Evolutionary conservation across 345 rosid genomes (phyloP).

Genomic region (Populus simonii): DNA sequence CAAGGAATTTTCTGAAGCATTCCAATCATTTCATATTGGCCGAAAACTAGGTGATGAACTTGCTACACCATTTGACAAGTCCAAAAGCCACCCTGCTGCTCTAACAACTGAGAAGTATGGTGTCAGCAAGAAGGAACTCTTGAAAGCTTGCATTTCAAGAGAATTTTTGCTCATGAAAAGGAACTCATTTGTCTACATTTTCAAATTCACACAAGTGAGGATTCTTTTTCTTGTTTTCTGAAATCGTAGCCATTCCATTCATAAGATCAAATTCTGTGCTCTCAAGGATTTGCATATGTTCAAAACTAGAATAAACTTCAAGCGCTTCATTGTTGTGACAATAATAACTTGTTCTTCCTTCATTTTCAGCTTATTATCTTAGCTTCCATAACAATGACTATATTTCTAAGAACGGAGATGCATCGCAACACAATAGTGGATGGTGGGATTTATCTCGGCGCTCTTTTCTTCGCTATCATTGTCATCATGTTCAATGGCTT

Average conservation of each 20-base stretch:
- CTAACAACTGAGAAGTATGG: conserved; percentile 65
- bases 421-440: conserved; percentile 50
- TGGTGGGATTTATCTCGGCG: conserved; percentile 68
- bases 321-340: neutral
- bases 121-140: conserved; percentile 51
- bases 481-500: conserved; percentile 71
- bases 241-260: neutral
- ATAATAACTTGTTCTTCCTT: neutral
- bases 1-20: conserved; percentile 60
- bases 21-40: conserved; percentile 65
- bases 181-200: conserved; percentile 72
- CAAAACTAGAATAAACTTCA: neutral
- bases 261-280: neutral
- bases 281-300: conserved; percentile 5
- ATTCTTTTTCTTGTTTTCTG: neutral
- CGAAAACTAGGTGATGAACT: conserved; percentile 60
- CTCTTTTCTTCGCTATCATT: conserved; percentile 51
- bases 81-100: conserved; percentile 72
- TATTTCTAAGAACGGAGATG: conserved; percentile 71
- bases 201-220: conserved; percentile 47
- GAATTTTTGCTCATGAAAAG: conserved; percentile 87
- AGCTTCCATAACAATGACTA: conserved; percentile 55
- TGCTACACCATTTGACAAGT: conserved; percentile 64
- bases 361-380: conserved; percentile 52
- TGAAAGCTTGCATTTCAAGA: conserved; percentile 71